Conservation (phyloP, 305 asterid species). For the Solanum hybrid region DNA sequence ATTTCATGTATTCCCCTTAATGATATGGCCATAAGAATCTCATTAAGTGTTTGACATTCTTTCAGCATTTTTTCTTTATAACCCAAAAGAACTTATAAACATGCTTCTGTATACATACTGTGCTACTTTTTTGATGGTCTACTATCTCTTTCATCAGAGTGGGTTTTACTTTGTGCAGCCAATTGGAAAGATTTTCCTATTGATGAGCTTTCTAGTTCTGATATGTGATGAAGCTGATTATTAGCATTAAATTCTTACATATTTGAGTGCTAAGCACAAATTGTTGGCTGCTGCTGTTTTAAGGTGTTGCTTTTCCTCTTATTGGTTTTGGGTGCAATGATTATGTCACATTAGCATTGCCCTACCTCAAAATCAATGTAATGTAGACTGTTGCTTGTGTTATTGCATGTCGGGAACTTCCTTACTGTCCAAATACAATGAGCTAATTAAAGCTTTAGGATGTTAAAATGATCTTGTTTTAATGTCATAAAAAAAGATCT, state of each 20-base stretch:
- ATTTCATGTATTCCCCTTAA: not conserved
- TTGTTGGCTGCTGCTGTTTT: not conserved
- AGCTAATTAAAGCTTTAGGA: not conserved
- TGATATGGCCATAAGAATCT: not conserved
- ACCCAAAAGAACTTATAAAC: not conserved
- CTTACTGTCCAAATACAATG: not conserved
- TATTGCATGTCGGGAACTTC: not conserved
- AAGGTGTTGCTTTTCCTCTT: not conserved
- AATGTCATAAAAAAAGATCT: not conserved
- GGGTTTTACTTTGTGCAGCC: not conserved
- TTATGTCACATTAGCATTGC: not conserved
- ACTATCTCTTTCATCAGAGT: not conserved
- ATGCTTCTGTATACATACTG: not conserved
- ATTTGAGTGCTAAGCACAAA: not conserved
- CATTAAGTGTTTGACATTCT: not conserved
- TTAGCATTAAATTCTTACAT: not conserved
- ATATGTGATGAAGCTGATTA: not conserved
- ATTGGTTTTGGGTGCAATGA: not conserved
- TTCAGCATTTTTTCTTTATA: not conserved
- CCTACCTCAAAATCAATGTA: not conserved
- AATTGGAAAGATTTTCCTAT: not conserved
- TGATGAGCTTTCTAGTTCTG: not conserved
- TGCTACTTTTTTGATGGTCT: not conserved
- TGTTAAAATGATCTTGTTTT: not conserved
- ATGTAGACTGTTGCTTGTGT: not conserved